Conservation (phyloP, 371 early-diverging fungal genomes). For the Encephalitozoon intestinalis region DNA sequence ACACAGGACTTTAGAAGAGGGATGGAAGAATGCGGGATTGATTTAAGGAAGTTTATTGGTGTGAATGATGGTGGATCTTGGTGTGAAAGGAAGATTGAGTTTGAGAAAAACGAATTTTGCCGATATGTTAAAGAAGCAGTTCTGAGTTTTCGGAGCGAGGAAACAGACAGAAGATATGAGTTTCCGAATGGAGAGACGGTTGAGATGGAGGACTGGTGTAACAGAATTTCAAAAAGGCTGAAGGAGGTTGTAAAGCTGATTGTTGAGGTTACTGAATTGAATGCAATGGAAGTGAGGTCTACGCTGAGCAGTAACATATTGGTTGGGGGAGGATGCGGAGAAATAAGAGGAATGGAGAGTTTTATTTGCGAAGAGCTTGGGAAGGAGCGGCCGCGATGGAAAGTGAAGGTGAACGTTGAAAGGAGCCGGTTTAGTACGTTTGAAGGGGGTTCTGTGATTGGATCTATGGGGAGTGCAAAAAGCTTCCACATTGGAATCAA, state of each 20-base stretch:
- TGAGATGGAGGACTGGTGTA: background rate
- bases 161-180: background rate
- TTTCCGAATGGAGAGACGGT: background rate
- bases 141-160: background rate
- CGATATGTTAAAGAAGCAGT: background rate
- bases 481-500: conserved; percentile 36
- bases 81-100: background rate
- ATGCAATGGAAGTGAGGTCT: background rate
- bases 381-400: conserved; percentile 13
- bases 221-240: background rate
- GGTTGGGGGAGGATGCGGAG: background rate
- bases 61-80: background rate
- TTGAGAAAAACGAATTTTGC: background rate
- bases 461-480: conserved; percentile 31
- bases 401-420: conserved; percentile 17
- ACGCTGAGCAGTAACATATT: background rate
- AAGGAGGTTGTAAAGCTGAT: background rate
- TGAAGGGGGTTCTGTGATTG: conserved; percentile 40
- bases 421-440: conserved; percentile 44
- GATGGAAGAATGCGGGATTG: background rate
- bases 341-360: background rate
- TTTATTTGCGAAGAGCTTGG: background rate
- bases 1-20: background rate
- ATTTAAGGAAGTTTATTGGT: background rate
- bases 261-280: background rate